Evolutionary conservation across 148 eudicot genomes (phyloP).

Genomic region (Dysphania ambrosioides): DNA sequence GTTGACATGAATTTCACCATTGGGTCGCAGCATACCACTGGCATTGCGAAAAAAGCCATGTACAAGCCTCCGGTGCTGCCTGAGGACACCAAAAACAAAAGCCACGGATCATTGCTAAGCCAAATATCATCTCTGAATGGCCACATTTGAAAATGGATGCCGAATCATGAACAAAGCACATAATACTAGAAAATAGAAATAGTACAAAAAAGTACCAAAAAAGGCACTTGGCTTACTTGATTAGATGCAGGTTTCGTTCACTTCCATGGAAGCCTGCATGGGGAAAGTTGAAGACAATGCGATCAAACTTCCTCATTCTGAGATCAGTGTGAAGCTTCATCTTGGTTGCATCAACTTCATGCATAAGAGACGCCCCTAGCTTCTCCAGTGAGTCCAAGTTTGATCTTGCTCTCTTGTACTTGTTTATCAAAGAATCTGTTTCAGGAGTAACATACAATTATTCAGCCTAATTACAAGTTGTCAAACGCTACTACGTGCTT

Average conservation of each 20-base stretch:
- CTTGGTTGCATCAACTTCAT: conserved; percentile 54
- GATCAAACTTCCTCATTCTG: conserved; percentile 43
- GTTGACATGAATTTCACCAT: conserved; percentile 57
- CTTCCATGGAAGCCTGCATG: conserved; percentile 62
- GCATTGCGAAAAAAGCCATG: conserved; percentile 54
- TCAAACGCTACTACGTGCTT: not conserved
- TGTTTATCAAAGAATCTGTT: conserved; percentile 39
- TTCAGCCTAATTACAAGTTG: not conserved
- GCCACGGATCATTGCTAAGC: not conserved
- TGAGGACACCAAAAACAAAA: conserved; percentile 10
- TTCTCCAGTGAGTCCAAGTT: conserved; percentile 34
- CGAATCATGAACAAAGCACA: not conserved
- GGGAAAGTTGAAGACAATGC: conserved; percentile 66
- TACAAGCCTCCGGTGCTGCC: conserved; percentile 45
- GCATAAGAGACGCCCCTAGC: conserved; percentile 40
- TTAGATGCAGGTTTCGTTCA: conserved; percentile 31
- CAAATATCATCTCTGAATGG: not conserved
- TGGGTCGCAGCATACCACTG: conserved; percentile 39
- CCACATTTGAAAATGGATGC: not conserved
- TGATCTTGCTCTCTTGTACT: conserved; percentile 41
- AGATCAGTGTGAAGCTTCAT: conserved; percentile 48
- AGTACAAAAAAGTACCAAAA: not conserved
- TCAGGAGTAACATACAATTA: not conserved
- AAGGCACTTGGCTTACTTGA: conserved; percentile 35
- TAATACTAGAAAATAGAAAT: not conserved